Evolutionary conservation across 768 basidiomycete genomes (phyloP).

Genomic region (Lactarius quietus): DNA sequence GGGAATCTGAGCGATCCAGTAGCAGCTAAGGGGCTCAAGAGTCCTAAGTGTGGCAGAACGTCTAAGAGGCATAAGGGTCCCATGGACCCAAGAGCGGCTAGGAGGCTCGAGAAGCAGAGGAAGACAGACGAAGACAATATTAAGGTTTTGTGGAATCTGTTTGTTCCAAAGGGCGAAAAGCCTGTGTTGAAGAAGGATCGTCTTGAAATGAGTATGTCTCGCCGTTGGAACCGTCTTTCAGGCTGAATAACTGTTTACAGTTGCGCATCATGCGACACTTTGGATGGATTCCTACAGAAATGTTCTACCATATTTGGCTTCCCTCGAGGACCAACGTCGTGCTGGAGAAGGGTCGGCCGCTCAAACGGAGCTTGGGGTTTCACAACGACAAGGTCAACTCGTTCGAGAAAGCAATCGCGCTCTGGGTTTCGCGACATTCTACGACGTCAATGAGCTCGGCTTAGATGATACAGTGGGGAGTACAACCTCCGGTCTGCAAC

Average conservation of each 20-base stretch:
- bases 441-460: neutral
- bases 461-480: neutral
- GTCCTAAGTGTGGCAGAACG: neutral
- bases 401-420: neutral
- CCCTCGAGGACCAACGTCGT: neutral
- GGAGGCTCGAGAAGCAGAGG: conserved; percentile 8
- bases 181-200: conserved; percentile 17
- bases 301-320: neutral
- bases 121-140: conserved; percentile 5
- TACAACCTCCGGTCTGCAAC: neutral
- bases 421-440: neutral
- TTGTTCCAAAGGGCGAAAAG: neutral
- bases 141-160: neutral
- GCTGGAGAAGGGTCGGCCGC: neutral
- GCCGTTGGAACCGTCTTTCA: neutral
- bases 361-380: neutral
- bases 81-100: conserved; percentile 8
- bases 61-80: neutral
- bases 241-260: neutral
- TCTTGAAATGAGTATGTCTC: conserved; percentile 7
- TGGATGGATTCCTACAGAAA: neutral
- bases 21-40: neutral
- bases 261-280: neutral
- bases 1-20: neutral
- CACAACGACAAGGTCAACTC: neutral